Evolutionary conservation across 2,329 filamentous ascomycete species (phyloP).

Genomic region (Tolypocladium paradoxum): DNA sequence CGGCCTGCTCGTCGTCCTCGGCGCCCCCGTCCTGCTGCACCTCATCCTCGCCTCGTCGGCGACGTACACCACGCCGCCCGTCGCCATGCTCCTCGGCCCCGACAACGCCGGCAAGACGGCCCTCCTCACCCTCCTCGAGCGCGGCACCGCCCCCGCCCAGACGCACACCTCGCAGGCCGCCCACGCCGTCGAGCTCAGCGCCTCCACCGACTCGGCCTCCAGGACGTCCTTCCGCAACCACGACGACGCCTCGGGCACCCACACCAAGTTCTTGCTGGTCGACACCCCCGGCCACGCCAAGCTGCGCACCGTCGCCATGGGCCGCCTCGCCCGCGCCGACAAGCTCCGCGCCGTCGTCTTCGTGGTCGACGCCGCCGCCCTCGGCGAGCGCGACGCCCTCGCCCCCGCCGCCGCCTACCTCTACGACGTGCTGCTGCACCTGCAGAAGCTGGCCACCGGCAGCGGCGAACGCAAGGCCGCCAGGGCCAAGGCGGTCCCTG

Average conservation of each 20-base stretch:
- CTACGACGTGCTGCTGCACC: constrained; percentile 72
- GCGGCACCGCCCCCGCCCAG: constrained; percentile 31
- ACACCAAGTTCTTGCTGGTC: constrained; percentile 63
- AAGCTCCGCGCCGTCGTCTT: constrained; percentile 69
- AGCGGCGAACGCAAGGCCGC: constrained; percentile 17
- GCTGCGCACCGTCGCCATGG: constrained; percentile 61
- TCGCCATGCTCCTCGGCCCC: constrained; percentile 72
- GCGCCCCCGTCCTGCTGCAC: constrained; percentile 71
- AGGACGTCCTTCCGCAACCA: constrained; percentile 41
- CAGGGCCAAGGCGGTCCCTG: constrained; percentile 39
- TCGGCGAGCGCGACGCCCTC: constrained; percentile 49
- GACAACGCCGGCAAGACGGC: constrained; percentile 80
- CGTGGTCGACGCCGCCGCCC: constrained; percentile 71
- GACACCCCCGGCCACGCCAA: constrained; percentile 97
- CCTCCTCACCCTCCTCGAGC: constrained; percentile 64
- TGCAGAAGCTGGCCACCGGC: constrained; percentile 57
- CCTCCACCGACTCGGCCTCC: constrained; percentile 33
- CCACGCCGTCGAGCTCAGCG: constrained; percentile 43
- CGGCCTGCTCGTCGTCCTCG: constrained; percentile 58
- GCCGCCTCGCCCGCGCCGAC: constrained; percentile 30
- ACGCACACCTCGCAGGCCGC: constrained; percentile 47
- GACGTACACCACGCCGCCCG: constrained; percentile 57
- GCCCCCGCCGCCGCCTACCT: constrained; percentile 72
- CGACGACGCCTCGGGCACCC: constrained; percentile 41
- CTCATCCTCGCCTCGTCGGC: constrained; percentile 57